phyloP scores from a whole-genome alignment of 2,329 filamentous ascomycete species.

The Aspergillus fructus region DNA sequence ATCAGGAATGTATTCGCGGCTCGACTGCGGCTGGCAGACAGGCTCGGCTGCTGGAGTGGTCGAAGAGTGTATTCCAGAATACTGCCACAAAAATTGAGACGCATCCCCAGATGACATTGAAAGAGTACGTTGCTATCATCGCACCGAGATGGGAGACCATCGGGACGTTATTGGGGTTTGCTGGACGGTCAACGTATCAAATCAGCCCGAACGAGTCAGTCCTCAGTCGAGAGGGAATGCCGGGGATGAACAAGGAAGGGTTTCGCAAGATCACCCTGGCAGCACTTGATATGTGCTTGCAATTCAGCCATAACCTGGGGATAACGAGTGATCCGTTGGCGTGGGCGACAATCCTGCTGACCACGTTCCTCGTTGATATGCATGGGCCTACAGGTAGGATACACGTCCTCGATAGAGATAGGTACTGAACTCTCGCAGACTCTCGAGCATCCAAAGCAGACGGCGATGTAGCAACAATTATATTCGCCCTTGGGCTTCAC shows the following conservation, averaged over 20 bases:
- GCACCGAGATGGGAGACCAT: constrained; percentile 21
- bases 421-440: constrained; percentile 25
- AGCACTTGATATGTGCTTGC: constrained; percentile 18
- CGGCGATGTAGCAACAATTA: constrained; percentile 43
- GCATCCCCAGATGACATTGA: constrained; percentile 11
- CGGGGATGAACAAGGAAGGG: constrained; percentile 12
- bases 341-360: constrained; percentile 18
- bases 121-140: constrained; percentile 15
- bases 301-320: constrained; percentile 18
- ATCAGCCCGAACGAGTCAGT: constrained; percentile 12
- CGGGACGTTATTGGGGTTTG: constrained; percentile 15
- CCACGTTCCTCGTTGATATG: constrained; percentile 11
- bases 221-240: not conserved
- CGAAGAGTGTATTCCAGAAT: constrained; percentile 6
- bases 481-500: constrained; percentile 48
- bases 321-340: constrained; percentile 18
- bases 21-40: not conserved
- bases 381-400: constrained; percentile 17
- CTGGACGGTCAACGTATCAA: constrained; percentile 17
- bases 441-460: constrained; percentile 45
- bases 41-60: not conserved
- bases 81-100: not conserved
- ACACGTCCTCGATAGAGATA: too few relatives aligned
- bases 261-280: constrained; percentile 13
- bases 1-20: not conserved